These are phyloP conservation scores for Exserohilum rostratum DNA, from an alignment of 2,329 filamentous ascomycete species.

Conservation along the genomic window DNA sequence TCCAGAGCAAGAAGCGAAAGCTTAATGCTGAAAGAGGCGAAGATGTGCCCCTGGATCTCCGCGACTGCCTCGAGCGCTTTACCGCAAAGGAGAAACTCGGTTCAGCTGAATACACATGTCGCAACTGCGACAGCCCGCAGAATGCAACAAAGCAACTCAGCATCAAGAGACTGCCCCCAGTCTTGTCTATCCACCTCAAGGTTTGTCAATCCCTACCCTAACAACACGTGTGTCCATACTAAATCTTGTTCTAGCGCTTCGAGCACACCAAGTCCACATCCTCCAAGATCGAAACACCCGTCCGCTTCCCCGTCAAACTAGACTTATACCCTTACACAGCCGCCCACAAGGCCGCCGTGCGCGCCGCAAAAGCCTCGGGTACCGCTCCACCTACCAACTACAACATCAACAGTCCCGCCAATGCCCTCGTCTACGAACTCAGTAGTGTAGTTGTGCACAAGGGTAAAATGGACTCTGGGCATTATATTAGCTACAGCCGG, in stretches of 20 bases:
- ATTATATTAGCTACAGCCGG: slow-evolving; percentile 88
- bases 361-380: slow-evolving; percentile 47
- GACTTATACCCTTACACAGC: slow-evolving; percentile 92
- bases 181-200: slow-evolving; percentile 91
- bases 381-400: slow-evolving; percentile 31
- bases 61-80: slow-evolving; percentile 81
- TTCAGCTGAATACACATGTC: slow-evolving; percentile 82
- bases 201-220: slow-evolving; percentile 53
- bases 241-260: slow-evolving; percentile 60
- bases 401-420: slow-evolving; percentile 40
- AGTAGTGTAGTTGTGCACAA: slow-evolving; percentile 91
- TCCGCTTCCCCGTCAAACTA: slow-evolving; percentile 83
- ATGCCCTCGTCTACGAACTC: slow-evolving; percentile 80
- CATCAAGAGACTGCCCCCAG: slow-evolving; percentile 84
- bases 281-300: slow-evolving; percentile 85
- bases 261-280: slow-evolving; percentile 77
- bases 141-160: slow-evolving; percentile 83
- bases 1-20: slow-evolving; percentile 70
- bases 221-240: background rate
- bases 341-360: slow-evolving; percentile 51
- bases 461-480: slow-evolving; percentile 88
- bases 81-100: slow-evolving; percentile 78
- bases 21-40: slow-evolving; percentile 45
- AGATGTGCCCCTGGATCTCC: slow-evolving; percentile 49
- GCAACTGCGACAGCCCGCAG: slow-evolving; percentile 74